Evolutionary conservation across 164 flowering plant genomes (phyloP), one percentile per base, ranked within the genome.

Genomic region (Aristolochia contorta): DNA sequence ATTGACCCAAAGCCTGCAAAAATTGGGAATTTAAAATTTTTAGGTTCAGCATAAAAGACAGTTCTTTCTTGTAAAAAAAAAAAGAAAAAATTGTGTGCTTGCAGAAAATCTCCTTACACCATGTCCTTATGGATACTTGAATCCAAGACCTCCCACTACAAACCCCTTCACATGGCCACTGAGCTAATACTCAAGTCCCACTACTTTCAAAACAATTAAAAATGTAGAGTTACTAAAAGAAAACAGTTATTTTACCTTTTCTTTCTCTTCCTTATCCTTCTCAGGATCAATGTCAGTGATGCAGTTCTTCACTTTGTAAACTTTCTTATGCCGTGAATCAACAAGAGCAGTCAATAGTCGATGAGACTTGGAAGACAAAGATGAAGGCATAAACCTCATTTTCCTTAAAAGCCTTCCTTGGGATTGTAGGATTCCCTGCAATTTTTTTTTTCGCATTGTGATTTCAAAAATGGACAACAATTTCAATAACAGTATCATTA

Each of bases 381-480:
- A 94, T 20, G 99, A 91, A 13, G 99, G 99, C 85, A 91, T 94
- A 72, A 94, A 91, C 73, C 88, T 85, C 99, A 94, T 88, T 75
- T 94, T 94, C 66, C 63, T 79, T 59, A 82, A 70, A 57, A 94
- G 74, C 69, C 88, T 85, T 69, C 99, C 99, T 75, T 94, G 99
- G 15, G 99, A 94, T 77, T 94, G 96, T 54, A 91, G 85, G 54
- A 94, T 84, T 56, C 97, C 96, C 99, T 94, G 78, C 65, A 79
- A 65, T 27, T 58, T 30, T 15, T 23, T 27, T 58, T 30, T 15
- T 23, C 25, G 18, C 21, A 9, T 12, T 25, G 30, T 7, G 10
- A 37, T 37, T 37, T 55, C 57, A 55, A 55, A 55, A 13, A 57
- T 46, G 7, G 9, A 37, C 9, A 37, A 37, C 9, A 37, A 37